Percentiles rank a stretch among this genome's conserved stretches.
Evolutionary conservation across 495 filamentous ascomycete species (phyloP).

Genomic region (Penicillium pulvis): DNA sequence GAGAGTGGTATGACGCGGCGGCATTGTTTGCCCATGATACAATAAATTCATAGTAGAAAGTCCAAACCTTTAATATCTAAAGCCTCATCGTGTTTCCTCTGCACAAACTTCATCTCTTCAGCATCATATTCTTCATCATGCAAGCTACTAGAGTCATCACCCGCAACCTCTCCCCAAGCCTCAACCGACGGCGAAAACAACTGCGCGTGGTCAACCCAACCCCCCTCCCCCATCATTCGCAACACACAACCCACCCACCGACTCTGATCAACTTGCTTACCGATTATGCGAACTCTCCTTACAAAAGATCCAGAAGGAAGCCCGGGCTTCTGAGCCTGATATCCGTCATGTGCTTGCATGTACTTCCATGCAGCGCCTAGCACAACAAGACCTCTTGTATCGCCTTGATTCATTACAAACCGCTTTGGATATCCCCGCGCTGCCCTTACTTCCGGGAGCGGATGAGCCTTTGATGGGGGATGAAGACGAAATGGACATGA

Average conservation of each 20-base stretch:
- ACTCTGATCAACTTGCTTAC: slow-evolving; percentile 28
- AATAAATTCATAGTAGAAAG: background rate
- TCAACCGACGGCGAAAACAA: slow-evolving; percentile 12
- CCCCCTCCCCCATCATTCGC: slow-evolving; percentile 8
- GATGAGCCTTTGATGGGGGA: slow-evolving; percentile 16
- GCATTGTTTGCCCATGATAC: background rate
- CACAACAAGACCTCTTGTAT: slow-evolving; percentile 25
- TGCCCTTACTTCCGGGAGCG: slow-evolving; percentile 18
- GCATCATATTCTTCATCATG: slow-evolving; percentile 5
- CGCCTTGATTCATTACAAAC: slow-evolving; percentile 20
- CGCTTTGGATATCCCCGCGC: background rate
- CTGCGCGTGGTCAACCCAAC: slow-evolving; percentile 16
- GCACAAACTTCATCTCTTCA: background rate
- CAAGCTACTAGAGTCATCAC: slow-evolving; percentile 19
- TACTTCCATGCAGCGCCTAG: slow-evolving; percentile 26
- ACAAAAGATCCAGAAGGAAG: slow-evolving; percentile 32
- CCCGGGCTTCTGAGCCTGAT: slow-evolving; percentile 25
- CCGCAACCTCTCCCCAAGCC: slow-evolving; percentile 20
- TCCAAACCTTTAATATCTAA: background rate
- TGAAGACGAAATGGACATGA: slow-evolving; percentile 25
- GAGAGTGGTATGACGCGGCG: slow-evolving; percentile 10
- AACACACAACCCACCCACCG: slow-evolving; percentile 18
- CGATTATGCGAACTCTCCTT: slow-evolving; percentile 29
- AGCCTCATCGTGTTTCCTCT: background rate
- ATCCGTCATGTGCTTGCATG: slow-evolving; percentile 27